phyloP scores from a whole-genome alignment of 2,329 filamentous ascomycete genomes.

The Hortaea werneckii region DNA sequence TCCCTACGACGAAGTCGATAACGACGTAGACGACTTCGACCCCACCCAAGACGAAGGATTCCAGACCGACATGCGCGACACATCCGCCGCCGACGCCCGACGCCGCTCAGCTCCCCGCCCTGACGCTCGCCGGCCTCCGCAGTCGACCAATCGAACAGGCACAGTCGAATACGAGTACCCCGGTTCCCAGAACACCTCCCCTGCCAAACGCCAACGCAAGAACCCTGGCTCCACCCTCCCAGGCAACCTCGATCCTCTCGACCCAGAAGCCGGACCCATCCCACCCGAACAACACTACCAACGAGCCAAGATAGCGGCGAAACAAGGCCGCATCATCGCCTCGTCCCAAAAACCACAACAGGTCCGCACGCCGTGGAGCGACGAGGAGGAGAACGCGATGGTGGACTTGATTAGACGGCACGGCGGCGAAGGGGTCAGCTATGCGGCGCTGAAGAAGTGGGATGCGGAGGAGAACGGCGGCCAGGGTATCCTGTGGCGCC shows the following conservation, averaged over 20 bases:
- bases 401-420: conserved; percentile 38
- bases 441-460: conserved; percentile 35
- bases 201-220: conserved; percentile 18
- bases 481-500: conserved; percentile 21
- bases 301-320: conserved; percentile 13
- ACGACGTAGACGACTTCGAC: conserved; percentile 19
- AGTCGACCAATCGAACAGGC: not conserved
- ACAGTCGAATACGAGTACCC: conserved; percentile 1
- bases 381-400: conserved; percentile 32
- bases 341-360: conserved; percentile 8
- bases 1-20: conserved; percentile 20
- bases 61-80: conserved; percentile 28
- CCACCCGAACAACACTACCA: conserved; percentile 6
- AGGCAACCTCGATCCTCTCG: conserved; percentile 5
- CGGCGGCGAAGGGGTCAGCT: conserved; percentile 32
- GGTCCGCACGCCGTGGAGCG: conserved; percentile 26
- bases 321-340: conserved; percentile 12
- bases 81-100: conserved; percentile 21
- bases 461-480: conserved; percentile 15
- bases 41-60: conserved; percentile 36
- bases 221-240: conserved; percentile 24
- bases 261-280: conserved; percentile 5
- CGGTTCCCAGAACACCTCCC: not conserved
- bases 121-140: not conserved
- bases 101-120: conserved; percentile 14